Conservation (phyloP, 768 basidiomycete species). For the Amyloporia xantha region DNA sequence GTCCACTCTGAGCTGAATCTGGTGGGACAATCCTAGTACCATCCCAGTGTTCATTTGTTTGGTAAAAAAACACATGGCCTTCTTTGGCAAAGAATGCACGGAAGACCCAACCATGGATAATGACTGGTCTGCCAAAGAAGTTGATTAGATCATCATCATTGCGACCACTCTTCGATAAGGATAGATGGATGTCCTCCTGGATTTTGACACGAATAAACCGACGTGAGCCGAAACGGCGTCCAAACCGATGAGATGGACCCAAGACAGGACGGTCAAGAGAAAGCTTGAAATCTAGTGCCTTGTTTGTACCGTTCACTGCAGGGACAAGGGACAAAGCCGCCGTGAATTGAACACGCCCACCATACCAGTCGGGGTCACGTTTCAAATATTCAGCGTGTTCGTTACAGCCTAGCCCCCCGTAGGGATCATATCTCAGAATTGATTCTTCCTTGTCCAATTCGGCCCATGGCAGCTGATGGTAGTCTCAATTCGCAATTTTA, state of each 20-base stretch:
- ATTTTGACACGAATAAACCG: conserved; percentile 47
- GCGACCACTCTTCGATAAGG: neutral
- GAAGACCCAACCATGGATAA: conserved; percentile 49
- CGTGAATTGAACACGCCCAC: conserved; percentile 52
- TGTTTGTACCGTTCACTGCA: too few relatives aligned
- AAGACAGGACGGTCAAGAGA: conserved; percentile 42
- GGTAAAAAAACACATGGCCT: conserved; percentile 44
- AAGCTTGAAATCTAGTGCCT: neutral
- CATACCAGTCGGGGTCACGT: conserved; percentile 40
- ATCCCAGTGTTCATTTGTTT: conserved; percentile 40
- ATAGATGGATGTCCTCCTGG: conserved; percentile 25
- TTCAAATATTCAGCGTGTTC: conserved; percentile 8
- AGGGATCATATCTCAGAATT: conserved; percentile 20
- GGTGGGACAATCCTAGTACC: neutral
- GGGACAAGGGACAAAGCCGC: conserved; percentile 28
- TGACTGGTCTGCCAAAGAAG: conserved; percentile 43
- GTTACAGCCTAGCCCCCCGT: conserved; percentile 36
- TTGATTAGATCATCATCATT: conserved; percentile 23
- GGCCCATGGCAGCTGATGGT: conserved; percentile 48
- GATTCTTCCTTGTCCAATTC: conserved; percentile 54
- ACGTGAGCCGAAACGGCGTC: conserved; percentile 60
- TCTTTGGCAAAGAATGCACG: conserved; percentile 60
- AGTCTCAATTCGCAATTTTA: neutral
- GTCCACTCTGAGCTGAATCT: neutral
- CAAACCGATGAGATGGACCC: conserved; percentile 49